Conservation (phyloP, 257 asterid species). For the Fraxinus americana region DNA sequence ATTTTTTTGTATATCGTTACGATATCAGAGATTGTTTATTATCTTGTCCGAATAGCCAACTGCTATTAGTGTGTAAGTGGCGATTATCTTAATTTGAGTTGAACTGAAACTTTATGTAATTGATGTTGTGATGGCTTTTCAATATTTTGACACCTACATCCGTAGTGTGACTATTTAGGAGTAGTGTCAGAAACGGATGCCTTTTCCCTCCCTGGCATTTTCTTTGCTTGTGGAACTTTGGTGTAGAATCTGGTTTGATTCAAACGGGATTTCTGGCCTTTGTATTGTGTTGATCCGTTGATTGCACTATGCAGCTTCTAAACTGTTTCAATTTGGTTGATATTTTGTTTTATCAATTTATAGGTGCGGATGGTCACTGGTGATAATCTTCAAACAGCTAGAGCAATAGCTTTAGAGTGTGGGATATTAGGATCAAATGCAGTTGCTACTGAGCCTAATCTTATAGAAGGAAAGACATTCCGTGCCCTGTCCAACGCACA, state of each 20-base stretch:
- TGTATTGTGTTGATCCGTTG: background rate
- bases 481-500: conserved; percentile 60
- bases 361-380: conserved; percentile 99
- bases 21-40: background rate
- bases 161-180: background rate
- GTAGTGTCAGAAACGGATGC: background rate
- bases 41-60: background rate
- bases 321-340: conserved; percentile 10
- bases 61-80: background rate
- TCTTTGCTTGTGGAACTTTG: conserved; percentile 1
- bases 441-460: conserved; percentile 80
- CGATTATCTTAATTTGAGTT: background rate
- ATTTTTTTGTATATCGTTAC: background rate
- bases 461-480: conserved; percentile 87
- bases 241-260: background rate
- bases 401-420: conserved; percentile 92
- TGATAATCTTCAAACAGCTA: conserved; percentile 88
- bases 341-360: conserved; percentile 8
- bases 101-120: background rate
- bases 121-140: background rate
- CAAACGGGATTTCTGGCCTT: background rate
- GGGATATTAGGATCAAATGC: conserved; percentile 77
- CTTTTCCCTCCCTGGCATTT: conserved; percentile 12
- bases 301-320: conserved; percentile 5
- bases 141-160: background rate